phyloP scores from a whole-genome alignment of 2,329 filamentous ascomycete genomes.

The Diaporthe citriasiana region DNA sequence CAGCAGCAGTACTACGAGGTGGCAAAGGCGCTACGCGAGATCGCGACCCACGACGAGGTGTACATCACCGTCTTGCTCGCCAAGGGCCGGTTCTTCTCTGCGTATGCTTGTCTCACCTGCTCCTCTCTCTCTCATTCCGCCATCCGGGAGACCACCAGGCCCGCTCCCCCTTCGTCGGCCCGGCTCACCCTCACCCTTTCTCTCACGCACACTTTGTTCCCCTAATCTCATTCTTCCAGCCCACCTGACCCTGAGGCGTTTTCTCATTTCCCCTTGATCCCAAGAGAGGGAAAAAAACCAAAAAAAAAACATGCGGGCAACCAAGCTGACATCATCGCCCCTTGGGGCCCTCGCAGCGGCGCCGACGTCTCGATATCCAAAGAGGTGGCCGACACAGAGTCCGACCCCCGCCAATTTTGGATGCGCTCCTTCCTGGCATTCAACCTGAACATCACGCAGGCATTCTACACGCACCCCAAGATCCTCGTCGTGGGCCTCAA shows the following conservation, averaged over 20 bases:
- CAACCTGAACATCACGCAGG: conserved; percentile 91
- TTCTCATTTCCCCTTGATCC: background rate
- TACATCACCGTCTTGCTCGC: conserved; percentile 88
- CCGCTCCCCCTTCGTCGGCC: background rate
- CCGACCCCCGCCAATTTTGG: conserved; percentile 65
- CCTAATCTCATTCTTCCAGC: conserved; percentile 24
- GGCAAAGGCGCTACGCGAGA: conserved; percentile 78
- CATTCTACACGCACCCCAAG: conserved; percentile 95
- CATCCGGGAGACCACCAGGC: background rate
- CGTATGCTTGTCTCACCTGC: conserved; percentile 68
- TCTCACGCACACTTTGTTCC: background rate
- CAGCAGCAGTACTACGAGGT: conserved; percentile 83
- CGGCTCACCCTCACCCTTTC: conserved; percentile 30
- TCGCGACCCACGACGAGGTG: conserved; percentile 84
- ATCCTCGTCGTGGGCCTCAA: conserved; percentile 93
- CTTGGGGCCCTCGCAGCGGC: conserved; percentile 68
- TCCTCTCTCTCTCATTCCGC: conserved; percentile 31
- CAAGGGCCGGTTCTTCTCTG: conserved; percentile 88
- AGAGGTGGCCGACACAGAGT: conserved; percentile 53
- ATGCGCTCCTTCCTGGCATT: conserved; percentile 81
- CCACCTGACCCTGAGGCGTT: conserved; percentile 8
- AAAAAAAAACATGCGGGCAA: too few relatives aligned
- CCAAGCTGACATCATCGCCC: conserved; percentile 24
- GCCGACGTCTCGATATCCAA: conserved; percentile 79
- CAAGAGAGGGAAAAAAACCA: background rate